A percentile compares a stretch with the other conserved stretches of the same genome.
Conservation (phyloP, 805 yeast genomes). For the Ogataea polymorpha region DNA sequence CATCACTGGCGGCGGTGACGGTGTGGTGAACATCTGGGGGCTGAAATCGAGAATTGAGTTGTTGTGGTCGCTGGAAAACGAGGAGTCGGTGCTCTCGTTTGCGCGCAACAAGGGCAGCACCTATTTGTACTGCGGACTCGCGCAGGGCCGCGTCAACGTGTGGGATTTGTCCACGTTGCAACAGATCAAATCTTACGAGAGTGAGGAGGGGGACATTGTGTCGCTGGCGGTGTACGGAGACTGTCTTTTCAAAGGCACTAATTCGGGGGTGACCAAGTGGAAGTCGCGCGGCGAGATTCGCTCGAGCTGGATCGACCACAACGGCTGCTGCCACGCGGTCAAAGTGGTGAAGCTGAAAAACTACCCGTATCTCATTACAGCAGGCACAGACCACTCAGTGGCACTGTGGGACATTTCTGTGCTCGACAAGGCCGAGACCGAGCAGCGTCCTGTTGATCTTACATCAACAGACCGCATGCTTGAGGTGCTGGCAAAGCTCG, state of each 20-base stretch:
- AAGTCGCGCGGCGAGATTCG: conserved; percentile 43
- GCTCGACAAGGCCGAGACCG: conserved; percentile 13
- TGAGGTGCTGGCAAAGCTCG: conserved; percentile 54
- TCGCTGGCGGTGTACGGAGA: conserved; percentile 55
- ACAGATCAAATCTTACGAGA: conserved; percentile 43
- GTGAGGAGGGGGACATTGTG: conserved; percentile 50
- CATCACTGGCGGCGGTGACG: conserved; percentile 88
- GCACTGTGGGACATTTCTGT: conserved; percentile 64
- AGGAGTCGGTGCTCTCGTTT: conserved; percentile 70
- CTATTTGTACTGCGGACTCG: conserved; percentile 79
- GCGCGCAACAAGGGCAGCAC: conserved; percentile 55
- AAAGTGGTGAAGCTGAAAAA: conserved; percentile 41
- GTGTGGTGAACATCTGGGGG: conserved; percentile 79
- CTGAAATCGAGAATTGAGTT: conserved; percentile 22
- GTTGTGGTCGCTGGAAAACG: conserved; percentile 50
- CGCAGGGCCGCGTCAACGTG: conserved; percentile 69
- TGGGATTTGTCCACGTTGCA: conserved; percentile 89
- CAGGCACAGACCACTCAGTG: conserved; percentile 67
- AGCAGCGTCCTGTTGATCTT: conserved; percentile 9
- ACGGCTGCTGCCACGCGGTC: conserved; percentile 57
- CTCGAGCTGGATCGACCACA: conserved; percentile 49
- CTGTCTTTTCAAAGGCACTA: conserved; percentile 63
- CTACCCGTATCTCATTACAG: conserved; percentile 53
- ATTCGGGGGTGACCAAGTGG: conserved; percentile 49
- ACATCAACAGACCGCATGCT: conserved; percentile 52